A percentile compares a stretch with the other conserved stretches of the same genome.
These are phyloP conservation scores for Heliamphora exappendiculata DNA, from an alignment of 148 eudicot species.

Conservation along the genomic window DNA sequence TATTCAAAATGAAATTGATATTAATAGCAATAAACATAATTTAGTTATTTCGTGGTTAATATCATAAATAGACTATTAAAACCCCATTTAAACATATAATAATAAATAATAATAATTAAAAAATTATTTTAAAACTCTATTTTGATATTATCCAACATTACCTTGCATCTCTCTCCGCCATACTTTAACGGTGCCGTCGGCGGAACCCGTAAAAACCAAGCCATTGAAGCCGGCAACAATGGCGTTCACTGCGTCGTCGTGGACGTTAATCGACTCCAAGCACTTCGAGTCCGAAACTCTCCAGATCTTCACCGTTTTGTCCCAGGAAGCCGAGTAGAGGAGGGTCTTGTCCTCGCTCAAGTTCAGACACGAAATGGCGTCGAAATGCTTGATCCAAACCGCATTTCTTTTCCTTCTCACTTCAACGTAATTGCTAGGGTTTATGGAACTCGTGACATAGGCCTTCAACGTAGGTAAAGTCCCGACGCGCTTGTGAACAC, in stretches of 20 bases:
- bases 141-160: too few species aligned
- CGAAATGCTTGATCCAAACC: slow-evolving; percentile 54
- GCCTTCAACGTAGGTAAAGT: slow-evolving; percentile 62
- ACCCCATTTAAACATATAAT: too few species aligned
- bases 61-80: too few species aligned
- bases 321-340: slow-evolving; percentile 70
- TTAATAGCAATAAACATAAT: too few species aligned
- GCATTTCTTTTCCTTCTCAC: slow-evolving; percentile 30
- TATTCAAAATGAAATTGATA: too few species aligned
- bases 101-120: too few species aligned
- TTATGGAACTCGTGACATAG: slow-evolving; percentile 45
- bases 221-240: slow-evolving; percentile 64
- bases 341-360: slow-evolving; percentile 48
- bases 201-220: slow-evolving; percentile 61
- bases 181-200: slow-evolving; percentile 58
- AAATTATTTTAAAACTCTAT: too few species aligned
- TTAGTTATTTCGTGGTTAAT: too few species aligned
- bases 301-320: slow-evolving; percentile 61
- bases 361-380: slow-evolving; percentile 62
- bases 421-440: slow-evolving; percentile 52
- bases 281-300: slow-evolving; percentile 50
- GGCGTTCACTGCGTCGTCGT: slow-evolving; percentile 71
- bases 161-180: slow-evolving; percentile 70
- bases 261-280: slow-evolving; percentile 57
- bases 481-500: slow-evolving; percentile 49